Evolutionary conservation across 1,284 basidiomycete species (phyloP).

Genomic region (Lignosus rhinocerotis): DNA sequence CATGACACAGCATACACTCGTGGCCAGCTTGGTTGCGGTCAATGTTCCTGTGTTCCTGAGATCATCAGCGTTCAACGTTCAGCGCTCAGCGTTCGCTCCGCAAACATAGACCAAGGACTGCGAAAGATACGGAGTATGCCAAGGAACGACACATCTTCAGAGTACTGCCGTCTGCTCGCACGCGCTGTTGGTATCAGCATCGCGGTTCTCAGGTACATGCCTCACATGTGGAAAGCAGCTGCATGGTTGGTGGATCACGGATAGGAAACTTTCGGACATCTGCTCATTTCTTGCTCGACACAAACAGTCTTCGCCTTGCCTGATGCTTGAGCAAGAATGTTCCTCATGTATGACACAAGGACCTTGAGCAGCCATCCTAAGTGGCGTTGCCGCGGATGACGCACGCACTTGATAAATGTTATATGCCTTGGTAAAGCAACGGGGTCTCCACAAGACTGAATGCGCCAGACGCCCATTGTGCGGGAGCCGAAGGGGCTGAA

Average conservation of each 20-base stretch:
- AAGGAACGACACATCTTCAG: conserved; percentile 4
- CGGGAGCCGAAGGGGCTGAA: not conserved
- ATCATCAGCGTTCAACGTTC: not conserved
- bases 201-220: conserved; percentile 8
- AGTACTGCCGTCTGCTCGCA: conserved; percentile 9
- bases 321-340: not conserved
- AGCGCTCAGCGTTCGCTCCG: not conserved
- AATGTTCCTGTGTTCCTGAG: conserved; percentile 10
- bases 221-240: not conserved
- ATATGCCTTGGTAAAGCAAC: conserved; percentile 8
- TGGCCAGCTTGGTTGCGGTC: conserved; percentile 15
- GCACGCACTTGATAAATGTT: conserved; percentile 10
- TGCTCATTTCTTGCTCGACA: not conserved
- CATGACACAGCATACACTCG: conserved; percentile 17
- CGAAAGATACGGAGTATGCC: not conserved
- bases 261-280: conserved; percentile 17
- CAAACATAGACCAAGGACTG: not conserved
- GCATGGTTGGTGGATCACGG: not conserved
- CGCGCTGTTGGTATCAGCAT: conserved; percentile 1
- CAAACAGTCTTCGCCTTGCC: conserved; percentile 2
- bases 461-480: not conserved
- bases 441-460: not conserved
- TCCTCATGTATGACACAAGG: not conserved
- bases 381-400: conserved; percentile 8
- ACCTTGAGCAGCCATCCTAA: not conserved